Evolutionary conservation across 2,329 filamentous ascomycete genomes (phyloP), one percentile per base, ranked within the genome.

Genomic region (Sordariomycetes sp.): DNA sequence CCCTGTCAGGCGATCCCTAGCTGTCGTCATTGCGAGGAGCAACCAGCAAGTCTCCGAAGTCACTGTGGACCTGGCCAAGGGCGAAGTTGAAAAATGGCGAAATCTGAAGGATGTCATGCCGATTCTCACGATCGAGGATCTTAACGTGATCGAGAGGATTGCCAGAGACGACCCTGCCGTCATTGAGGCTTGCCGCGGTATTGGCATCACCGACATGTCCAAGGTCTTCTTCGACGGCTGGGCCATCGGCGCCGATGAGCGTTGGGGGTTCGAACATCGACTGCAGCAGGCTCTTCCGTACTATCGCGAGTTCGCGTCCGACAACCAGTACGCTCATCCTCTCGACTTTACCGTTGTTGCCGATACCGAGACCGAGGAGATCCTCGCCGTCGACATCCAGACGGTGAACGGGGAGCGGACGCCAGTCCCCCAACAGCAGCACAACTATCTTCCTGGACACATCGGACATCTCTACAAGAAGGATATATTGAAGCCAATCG

Each of bases 161-260:
- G 82, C 85, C 60, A 83, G 91, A 62, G 85, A 84, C 65, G 90
- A 96, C 67, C 83, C 89, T 14, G 88, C 87, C 65, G 90, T 96
- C 60, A 94, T 96, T 63, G 90, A 96, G 72, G 91, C 96, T 71
- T 97, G 92, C 60, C 81, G 90, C 60, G 92, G 92, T 1, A 89
- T 97, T 60, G 82, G 89, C 14, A 79, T 79, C 59, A 80, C 88
- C 64, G 89, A 96, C 61, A 96, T 97, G 92, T 77, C 94, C 77
- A 96, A 96, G 73, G 89, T 97, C 54, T 96, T 95, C 76, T 96
- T 91, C 71, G 92, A 97, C 69, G 90, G 90, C 12, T 97, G 92
- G 92, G 96, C 92, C 1, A 96, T 97, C 71, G 92, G 92, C 54
- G 95, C 90, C 68, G 92, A 97, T 65, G 89, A 95, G 74, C 86